Base-by-base conservation (phyloP, 768 basidiomycete genomes). In the Rhodotorula babjevae region DNA sequence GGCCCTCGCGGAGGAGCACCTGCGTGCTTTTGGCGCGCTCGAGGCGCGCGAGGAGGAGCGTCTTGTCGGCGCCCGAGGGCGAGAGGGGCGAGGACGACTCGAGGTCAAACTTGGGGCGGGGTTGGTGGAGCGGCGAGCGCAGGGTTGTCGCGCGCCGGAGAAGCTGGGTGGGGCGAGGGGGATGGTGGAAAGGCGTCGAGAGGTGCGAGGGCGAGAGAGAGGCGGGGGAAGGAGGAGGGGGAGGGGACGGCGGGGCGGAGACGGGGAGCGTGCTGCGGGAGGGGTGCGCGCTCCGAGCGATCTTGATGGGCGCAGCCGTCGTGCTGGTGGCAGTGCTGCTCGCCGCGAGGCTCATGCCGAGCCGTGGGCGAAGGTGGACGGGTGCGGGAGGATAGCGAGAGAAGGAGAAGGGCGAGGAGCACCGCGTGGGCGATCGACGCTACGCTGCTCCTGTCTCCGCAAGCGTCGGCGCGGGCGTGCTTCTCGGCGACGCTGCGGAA, bases 41-140 rank as follows among this genome's bases (percentile, higher is more conserved):
- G 27, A 61, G 44, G 12, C 36, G 60, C 9, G 44, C 29, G 15
- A n/a, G 42, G 27, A 61, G 60, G 16, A 61, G 42, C n/a, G 60
- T 61, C 44, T 61, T 61, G 12, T 61, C 60, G 25, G n/a, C 60
- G n/a, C 42, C 60, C 12, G 60, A 46, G 40, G 60, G 60, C n/a
- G 60, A 61, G 11, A 46, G 15, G 12, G 60, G 60, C n/a, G 60
- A 61, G 5, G 40, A 44, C n/a, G 60, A 61, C 36, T 27, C 23
- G 27, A 61, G 44, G 44, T 61, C 60, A 12, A 61, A 61, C 10
- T 47, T 25, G 12, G 36, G 23, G 23, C 25, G 25, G 25, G 7
- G 2, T 9, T 19, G 47, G 3, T 19, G 19, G 3, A 25, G 50
- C 10, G 23, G 23, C 1, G 50, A 25, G 25, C 50, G 50, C 25